Conservation (phyloP, 306 rosid genomes). For the Acacia crassicarpa region DNA sequence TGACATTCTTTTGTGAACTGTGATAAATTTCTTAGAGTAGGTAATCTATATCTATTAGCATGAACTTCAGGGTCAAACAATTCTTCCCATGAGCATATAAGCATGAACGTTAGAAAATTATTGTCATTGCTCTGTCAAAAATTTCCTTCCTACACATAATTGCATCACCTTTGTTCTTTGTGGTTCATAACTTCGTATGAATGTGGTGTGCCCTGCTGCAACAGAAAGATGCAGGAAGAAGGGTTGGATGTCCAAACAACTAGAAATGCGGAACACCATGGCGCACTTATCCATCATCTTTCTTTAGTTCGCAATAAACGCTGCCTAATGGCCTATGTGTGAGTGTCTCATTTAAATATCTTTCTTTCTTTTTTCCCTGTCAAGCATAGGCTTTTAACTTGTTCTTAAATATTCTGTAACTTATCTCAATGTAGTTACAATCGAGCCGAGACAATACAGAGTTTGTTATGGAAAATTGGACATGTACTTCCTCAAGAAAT, state of each 20-base stretch:
- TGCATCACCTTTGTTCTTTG: neutral
- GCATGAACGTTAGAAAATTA: neutral
- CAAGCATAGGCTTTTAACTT: neutral
- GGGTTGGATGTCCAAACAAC: conserved; percentile 82
- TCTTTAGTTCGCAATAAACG: conserved; percentile 87
- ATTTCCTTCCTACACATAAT: neutral
- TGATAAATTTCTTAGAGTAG: neutral
- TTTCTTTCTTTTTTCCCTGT: conserved; percentile 10
- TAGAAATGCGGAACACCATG: conserved; percentile 79
- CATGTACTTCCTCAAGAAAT: conserved; percentile 69
- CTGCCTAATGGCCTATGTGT: conserved; percentile 81
- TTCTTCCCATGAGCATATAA: neutral
- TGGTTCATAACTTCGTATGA: neutral
- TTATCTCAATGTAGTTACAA: conserved; percentile 52
- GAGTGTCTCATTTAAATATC: conserved; percentile 31
- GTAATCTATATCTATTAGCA: neutral
- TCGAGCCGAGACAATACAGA: conserved; percentile 65
- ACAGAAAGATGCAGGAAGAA: conserved; percentile 84
- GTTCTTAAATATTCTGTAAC: conserved; percentile 14
- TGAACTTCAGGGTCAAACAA: neutral
- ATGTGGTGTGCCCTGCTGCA: neutral
- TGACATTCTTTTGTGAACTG: neutral
- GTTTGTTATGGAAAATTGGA: conserved; percentile 84
- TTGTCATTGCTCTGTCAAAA: neutral
- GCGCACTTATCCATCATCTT: conserved; percentile 88